Percentiles rank a stretch among this genome's conserved stretches.
These are phyloP conservation scores for Tylopilus intermedius DNA, from an alignment of 768 basidiomycete species.

Conservation along the genomic window DNA sequence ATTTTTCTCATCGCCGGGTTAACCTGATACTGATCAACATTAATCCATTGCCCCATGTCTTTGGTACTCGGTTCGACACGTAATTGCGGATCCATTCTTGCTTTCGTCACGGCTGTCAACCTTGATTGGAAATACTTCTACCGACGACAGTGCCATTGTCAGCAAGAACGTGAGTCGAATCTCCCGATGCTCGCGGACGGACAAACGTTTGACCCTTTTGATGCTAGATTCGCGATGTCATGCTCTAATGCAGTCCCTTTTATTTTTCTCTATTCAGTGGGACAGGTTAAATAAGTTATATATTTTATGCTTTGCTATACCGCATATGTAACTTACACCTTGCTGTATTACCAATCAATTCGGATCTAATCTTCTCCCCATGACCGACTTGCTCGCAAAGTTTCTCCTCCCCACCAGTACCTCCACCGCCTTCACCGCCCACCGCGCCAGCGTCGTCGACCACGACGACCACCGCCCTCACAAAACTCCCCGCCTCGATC, in stretches of 20 bases:
- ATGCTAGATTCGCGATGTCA: constrained; percentile 46
- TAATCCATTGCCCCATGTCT: constrained; percentile 14
- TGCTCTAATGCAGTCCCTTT: constrained; percentile 36
- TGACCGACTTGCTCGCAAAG: constrained; percentile 35
- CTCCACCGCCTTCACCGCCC: constrained; percentile 45
- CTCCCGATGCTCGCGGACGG: neutral
- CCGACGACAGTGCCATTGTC: constrained; percentile 50
- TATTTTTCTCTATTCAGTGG: neutral
- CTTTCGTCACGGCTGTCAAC: constrained; percentile 3
- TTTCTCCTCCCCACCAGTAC: constrained; percentile 47
- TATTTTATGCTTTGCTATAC: too few species aligned
- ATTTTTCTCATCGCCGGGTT: constrained; percentile 7
- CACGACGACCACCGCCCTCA: constrained; percentile 49
- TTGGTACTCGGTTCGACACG: constrained; percentile 25
- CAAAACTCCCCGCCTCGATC: constrained; percentile 63
- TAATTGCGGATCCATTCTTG: constrained; percentile 25
- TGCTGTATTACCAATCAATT: too few species aligned
- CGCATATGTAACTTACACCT: neutral
- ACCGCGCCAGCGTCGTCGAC: constrained; percentile 36
- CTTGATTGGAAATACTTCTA: constrained; percentile 9
- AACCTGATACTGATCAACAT: constrained; percentile 12
- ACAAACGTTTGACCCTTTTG: neutral
- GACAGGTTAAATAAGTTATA: neutral
- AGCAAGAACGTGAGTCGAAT: constrained; percentile 60
- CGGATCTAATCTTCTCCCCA: constrained; percentile 10